A percentile compares a stretch with the other conserved stretches of the same genome.
These are phyloP conservation scores for Penicillium verhagenii DNA, from an alignment of 495 filamentous ascomycete species.

Conservation along the genomic window DNA sequence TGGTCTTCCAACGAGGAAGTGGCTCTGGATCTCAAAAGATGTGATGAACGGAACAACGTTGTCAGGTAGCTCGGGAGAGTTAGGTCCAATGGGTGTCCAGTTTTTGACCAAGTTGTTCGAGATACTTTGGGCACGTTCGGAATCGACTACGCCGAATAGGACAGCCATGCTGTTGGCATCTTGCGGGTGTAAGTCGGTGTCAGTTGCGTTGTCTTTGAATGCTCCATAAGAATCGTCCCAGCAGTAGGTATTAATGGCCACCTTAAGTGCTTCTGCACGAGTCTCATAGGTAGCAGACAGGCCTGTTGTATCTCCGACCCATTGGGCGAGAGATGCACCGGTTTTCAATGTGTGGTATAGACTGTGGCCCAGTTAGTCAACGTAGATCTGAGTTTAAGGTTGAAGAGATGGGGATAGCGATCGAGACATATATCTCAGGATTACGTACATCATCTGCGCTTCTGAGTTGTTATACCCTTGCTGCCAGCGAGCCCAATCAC, in stretches of 20 bases:
- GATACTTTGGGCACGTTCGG: constrained; percentile 34
- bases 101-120: constrained; percentile 47
- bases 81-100: constrained; percentile 60
- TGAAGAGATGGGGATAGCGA: too few relatives aligned
- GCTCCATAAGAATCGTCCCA: constrained; percentile 52
- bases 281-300: constrained; percentile 43
- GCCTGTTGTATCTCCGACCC: constrained; percentile 44
- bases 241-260: constrained; percentile 46
- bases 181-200: constrained; percentile 48
- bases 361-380: constrained; percentile 19
- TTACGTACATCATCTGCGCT: constrained; percentile 53
- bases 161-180: constrained; percentile 53
- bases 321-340: constrained; percentile 49
- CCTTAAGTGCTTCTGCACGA: constrained; percentile 37
- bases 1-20: constrained; percentile 46
- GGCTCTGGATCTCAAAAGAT: constrained; percentile 60
- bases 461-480: constrained; percentile 53
- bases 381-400: too few relatives aligned
- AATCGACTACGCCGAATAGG: constrained; percentile 36
- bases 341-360: constrained; percentile 53
- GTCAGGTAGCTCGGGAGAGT: constrained; percentile 55
- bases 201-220: constrained; percentile 56
- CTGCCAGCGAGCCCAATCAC: constrained; percentile 59
- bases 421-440: not conserved
- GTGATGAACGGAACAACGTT: constrained; percentile 62